Base-by-base conservation (phyloP, 768 basidiomycete species). In the Sporobolomyces roseus region DNA sequence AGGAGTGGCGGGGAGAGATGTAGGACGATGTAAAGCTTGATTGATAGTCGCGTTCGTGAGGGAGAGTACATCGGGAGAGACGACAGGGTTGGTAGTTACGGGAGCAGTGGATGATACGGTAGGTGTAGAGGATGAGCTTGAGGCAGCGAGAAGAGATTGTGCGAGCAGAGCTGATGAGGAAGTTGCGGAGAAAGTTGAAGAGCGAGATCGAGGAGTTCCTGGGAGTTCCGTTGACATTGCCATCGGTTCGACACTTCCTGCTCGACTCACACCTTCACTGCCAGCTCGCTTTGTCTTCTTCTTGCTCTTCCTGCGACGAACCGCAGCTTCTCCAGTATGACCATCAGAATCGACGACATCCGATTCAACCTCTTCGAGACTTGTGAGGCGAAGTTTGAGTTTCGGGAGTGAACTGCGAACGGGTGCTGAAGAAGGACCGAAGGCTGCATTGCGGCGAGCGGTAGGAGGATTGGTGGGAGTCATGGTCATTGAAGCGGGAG, bases 61-160 rank as follows among this genome's bases (percentile, higher is more conserved):
- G 6, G 64, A 64, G 32, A 72, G 71, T 36, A n/a, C 52, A 48
- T 72, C 63, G 61, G 71, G 71, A 1, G 66, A 72, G n/a, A 72
- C 48, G 64, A 62, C 65, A 21, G 46, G 19, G n/a, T 38, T 46
- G 5, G 51, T 4, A 25, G 49, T 19, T 50, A 53, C 13, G 32
- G 16, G 60, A 10, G 7, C 4, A 38, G 36, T n/a, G 29, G 41
- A 43, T 51, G 53, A 5, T 10, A 25, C 56, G 29, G 29, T 6
- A 14, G 48, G 33, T 21, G 52, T 48, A 33, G 10, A 36, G 3
- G 35, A 9, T 19, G 49, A 51, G n/a, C n/a, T n/a, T 1, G 49
- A 38, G 1, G 71, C 54, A 4, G 58, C 29, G n/a, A n/a, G n/a
- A n/a, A n/a, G n/a, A 3, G 71, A 68, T 1, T 66, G 66, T 48